Conservation (phyloP, 1,284 basidiomycete genomes). For the Leccinum pachyderme region DNA sequence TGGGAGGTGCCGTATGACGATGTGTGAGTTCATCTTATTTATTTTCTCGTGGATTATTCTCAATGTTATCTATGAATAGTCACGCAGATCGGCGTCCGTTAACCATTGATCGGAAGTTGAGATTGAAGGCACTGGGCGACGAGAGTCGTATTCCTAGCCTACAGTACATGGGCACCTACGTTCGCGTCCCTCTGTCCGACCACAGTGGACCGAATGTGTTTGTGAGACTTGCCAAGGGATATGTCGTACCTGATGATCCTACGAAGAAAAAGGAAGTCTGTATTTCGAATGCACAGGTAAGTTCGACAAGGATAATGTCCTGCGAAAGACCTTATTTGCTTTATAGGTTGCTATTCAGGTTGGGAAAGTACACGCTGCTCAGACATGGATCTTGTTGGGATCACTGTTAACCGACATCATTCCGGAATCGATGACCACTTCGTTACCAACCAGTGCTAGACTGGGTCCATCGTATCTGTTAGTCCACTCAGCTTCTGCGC, state of each 20-base stretch:
- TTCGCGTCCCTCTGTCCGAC: conserved; percentile 16
- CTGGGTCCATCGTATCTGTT: conserved; percentile 20
- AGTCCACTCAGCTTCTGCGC: conserved; percentile 44
- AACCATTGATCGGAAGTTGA: conserved; percentile 37
- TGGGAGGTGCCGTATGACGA: conserved; percentile 87
- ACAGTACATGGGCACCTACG: conserved; percentile 57
- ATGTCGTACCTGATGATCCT: conserved; percentile 56
- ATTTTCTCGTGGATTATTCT: neutral
- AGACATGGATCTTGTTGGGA: conserved; percentile 68
- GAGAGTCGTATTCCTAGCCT: conserved; percentile 42
- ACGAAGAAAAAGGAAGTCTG: conserved; percentile 39
- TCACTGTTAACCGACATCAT: conserved; percentile 54
- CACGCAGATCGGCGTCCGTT: conserved; percentile 46
- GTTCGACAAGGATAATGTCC: conserved; percentile 3
- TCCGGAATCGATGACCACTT: conserved; percentile 31
- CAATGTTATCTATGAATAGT: conserved; percentile 32
- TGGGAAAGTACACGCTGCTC: conserved; percentile 59
- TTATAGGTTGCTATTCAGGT: conserved; percentile 59
- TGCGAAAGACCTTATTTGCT: neutral
- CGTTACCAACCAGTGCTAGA: conserved; percentile 29
- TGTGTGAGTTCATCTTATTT: conserved; percentile 51
- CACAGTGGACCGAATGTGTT: conserved; percentile 48
- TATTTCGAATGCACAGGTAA: conserved; percentile 55
- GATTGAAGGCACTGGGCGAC: conserved; percentile 54
- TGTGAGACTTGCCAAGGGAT: conserved; percentile 62